Conservation (phyloP, 2,329 filamentous ascomycete genomes). For the Lomentospora prolificans region DNA sequence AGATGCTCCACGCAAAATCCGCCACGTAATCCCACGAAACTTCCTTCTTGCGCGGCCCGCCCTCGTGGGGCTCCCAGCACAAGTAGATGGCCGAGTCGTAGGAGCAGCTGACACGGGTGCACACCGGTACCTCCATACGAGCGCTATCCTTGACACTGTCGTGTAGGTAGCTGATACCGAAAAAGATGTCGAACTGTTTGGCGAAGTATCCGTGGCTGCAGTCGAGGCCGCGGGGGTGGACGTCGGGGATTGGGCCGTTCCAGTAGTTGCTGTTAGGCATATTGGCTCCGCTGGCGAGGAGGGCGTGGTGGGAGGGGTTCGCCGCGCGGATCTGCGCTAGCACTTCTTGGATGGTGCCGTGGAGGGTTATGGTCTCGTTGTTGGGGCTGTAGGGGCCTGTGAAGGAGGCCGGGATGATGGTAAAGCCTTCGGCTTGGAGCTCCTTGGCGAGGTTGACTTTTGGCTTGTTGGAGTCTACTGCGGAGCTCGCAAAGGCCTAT, state of each 20-base stretch:
- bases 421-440: not conserved
- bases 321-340: not conserved
- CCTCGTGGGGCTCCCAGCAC: conserved; percentile 6
- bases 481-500: no score
- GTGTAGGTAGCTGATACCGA: not conserved
- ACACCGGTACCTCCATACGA: not conserved
- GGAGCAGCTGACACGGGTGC: not conserved
- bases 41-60: not conserved
- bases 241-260: not conserved
- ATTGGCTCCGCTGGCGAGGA: no score
- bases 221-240: not conserved
- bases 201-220: not conserved
- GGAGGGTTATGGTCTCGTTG: not conserved
- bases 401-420: not conserved
- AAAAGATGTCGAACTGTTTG: not conserved
- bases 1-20: not conserved
- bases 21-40: not conserved
- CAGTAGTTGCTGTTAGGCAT: not conserved
- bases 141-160: not conserved
- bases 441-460: not conserved
- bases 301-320: not conserved
- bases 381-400: not conserved
- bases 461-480: not conserved
- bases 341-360: conserved; percentile 4
- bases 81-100: not conserved